phyloP scores from a whole-genome alignment of 2,329 filamentous ascomycete genomes.

The Thelonectria blattea region DNA sequence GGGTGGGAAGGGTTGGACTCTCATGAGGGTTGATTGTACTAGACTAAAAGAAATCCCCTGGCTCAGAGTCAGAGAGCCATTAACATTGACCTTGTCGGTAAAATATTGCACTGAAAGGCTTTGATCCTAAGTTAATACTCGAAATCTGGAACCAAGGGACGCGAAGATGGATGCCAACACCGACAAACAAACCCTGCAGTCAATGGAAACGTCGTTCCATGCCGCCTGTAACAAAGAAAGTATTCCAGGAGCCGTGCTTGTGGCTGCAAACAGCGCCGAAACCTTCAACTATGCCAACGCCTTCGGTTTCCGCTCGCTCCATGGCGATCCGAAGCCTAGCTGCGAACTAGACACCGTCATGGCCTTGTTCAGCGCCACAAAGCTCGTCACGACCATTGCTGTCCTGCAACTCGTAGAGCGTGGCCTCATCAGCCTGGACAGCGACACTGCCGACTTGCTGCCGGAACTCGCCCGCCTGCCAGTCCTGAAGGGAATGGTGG shows the following conservation, averaged over 20 bases:
- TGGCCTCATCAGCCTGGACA: background rate
- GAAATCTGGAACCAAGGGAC: too few relatives aligned
- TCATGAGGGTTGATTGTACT: too few relatives aligned
- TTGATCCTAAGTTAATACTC: too few relatives aligned
- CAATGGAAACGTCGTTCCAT: too few relatives aligned
- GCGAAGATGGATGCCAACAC: too few relatives aligned
- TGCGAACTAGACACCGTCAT: conserved; percentile 4
- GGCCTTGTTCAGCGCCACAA: background rate
- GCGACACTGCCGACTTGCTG: background rate
- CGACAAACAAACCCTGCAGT: too few relatives aligned
- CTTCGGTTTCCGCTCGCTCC: background rate
- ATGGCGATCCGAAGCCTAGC: background rate
- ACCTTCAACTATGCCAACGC: background rate
- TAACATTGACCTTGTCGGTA: too few relatives aligned
- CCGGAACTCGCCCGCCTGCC: background rate
- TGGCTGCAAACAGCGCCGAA: background rate
- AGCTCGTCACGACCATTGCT: conserved; percentile 5
- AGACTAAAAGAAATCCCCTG: too few relatives aligned
- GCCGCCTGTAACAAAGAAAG: too few relatives aligned
- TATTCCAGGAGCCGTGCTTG: background rate
- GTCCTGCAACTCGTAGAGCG: conserved; percentile 4
- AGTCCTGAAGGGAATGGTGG: background rate
- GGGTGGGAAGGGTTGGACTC: too few relatives aligned
- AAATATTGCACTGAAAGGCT: too few relatives aligned
- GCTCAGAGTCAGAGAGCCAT: too few relatives aligned